These are phyloP conservation scores for Phyllosticta citrichinensis DNA, from an alignment of 2,329 filamentous ascomycete species.

Conservation along the genomic window DNA sequence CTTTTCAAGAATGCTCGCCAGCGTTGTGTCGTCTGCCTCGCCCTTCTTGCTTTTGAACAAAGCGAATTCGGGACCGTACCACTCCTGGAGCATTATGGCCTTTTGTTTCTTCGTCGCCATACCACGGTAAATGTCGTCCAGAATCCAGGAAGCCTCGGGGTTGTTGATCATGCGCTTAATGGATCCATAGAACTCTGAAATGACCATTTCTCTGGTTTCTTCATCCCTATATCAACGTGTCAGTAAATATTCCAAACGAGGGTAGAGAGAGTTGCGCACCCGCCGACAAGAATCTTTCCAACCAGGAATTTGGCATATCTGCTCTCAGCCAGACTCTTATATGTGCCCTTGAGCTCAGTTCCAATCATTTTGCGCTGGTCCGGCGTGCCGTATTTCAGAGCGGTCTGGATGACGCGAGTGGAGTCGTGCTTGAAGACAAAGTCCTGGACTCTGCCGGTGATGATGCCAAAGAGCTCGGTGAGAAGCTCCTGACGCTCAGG, in stretches of 20 bases:
- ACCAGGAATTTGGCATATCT: slow-evolving; percentile 97
- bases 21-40: slow-evolving; percentile 51
- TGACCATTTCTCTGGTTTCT: slow-evolving; percentile 77
- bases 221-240: slow-evolving; percentile 45
- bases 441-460: slow-evolving; percentile 83
- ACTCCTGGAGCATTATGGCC: slow-evolving; percentile 75
- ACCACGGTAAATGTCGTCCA: slow-evolving; percentile 91
- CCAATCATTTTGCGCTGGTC: slow-evolving; percentile 82
- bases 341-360: slow-evolving; percentile 73
- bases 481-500: slow-evolving; percentile 83
- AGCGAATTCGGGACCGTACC: slow-evolving; percentile 91
- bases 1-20: slow-evolving; percentile 63
- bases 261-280: slow-evolving; percentile 14
- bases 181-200: slow-evolving; percentile 90
- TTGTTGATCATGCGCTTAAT: slow-evolving; percentile 92
- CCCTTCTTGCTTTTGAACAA: slow-evolving; percentile 55
- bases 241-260: neutral
- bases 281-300: slow-evolving; percentile 89
- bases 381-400: slow-evolving; percentile 84
- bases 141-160: slow-evolving; percentile 91
- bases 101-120: slow-evolving; percentile 82
- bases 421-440: slow-evolving; percentile 98
- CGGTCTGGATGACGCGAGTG: slow-evolving; percentile 92
- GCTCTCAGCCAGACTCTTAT: slow-evolving; percentile 78
- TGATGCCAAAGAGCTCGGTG: slow-evolving; percentile 80